These are phyloP conservation scores for Globisporangium nagaii DNA, from an alignment of 352 stramenopile species.

Conservation along the genomic window DNA sequence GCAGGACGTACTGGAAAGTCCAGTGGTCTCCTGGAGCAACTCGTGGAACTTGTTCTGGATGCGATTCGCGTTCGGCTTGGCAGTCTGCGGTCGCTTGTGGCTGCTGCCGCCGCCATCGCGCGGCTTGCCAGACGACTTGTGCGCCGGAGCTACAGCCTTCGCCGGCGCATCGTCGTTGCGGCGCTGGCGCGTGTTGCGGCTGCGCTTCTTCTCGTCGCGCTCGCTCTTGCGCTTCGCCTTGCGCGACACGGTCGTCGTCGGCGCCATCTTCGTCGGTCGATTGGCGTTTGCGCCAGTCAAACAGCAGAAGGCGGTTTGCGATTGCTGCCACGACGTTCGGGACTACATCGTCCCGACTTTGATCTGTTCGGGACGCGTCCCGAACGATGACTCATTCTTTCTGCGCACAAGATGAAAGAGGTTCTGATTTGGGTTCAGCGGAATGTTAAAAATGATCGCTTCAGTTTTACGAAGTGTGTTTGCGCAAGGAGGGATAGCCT, in stretches of 20 bases:
- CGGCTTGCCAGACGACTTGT: constrained; percentile 10
- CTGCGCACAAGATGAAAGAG: no score
- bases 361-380: no score
- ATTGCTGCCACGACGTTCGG: no score
- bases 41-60: constrained; percentile 80
- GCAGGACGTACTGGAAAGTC: constrained; percentile 19
- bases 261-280: constrained; percentile 12
- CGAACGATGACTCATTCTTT: no score
- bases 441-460: no score
- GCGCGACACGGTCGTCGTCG: constrained; percentile 29
- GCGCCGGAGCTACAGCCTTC: not conserved
- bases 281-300: constrained; percentile 9
- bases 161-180: constrained; percentile 4
- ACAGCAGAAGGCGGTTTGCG: no score
- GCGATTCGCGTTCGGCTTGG: constrained; percentile 3
- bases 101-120: not conserved
- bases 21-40: constrained; percentile 63
- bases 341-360: no score
- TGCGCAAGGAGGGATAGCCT: no score
- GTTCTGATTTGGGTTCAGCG: no score
- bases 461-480: no score
- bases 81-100: constrained; percentile 9
- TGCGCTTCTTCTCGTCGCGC: constrained; percentile 75
- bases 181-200: constrained; percentile 55
- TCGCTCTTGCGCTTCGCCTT: constrained; percentile 79